Evolutionary conservation across 2,329 filamentous ascomycete genomes (phyloP).

Genomic region (Neospermospora avenae): DNA sequence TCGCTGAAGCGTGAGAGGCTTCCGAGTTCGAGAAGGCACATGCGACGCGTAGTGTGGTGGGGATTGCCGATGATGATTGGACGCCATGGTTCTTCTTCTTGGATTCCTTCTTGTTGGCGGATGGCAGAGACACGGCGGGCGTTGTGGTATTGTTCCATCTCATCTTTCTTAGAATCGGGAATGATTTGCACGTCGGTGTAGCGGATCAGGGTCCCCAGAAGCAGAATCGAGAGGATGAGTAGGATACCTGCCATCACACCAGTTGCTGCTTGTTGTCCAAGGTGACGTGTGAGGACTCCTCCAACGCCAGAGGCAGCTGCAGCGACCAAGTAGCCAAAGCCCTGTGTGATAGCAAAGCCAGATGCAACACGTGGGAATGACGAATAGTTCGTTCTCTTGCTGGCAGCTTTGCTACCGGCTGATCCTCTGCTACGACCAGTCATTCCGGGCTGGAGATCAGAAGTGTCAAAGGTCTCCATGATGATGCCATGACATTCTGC

Average conservation of each 20-base stretch:
- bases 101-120: conserved; percentile 34
- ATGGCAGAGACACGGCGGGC: conserved; percentile 48
- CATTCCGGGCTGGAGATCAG: conserved; percentile 71
- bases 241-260: conserved; percentile 67
- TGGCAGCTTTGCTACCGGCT: conserved; percentile 42
- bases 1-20: conserved; percentile 68
- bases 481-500: conserved; percentile 73
- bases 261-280: conserved; percentile 66
- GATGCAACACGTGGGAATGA: conserved; percentile 71
- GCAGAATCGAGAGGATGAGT: conserved; percentile 58
- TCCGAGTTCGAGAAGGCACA: conserved; percentile 71
- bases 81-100: conserved; percentile 53
- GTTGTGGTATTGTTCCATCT: conserved; percentile 52
- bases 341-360: conserved; percentile 68
- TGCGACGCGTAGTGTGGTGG: conserved; percentile 62
- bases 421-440: conserved; percentile 52
- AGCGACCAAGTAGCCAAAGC: conserved; percentile 65
- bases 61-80: conserved; percentile 71
- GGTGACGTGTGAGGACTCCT: conserved; percentile 60
- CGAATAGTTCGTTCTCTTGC: conserved; percentile 66
- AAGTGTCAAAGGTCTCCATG: conserved; percentile 82
- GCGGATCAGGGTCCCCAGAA: conserved; percentile 60
- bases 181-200: conserved; percentile 68
- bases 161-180: conserved; percentile 53
- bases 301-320: conserved; percentile 66